Percentiles rank a stretch among this genome's conserved stretches.
phyloP scores from a whole-genome alignment of 345 rosid species.

The Angophora floribunda region DNA sequence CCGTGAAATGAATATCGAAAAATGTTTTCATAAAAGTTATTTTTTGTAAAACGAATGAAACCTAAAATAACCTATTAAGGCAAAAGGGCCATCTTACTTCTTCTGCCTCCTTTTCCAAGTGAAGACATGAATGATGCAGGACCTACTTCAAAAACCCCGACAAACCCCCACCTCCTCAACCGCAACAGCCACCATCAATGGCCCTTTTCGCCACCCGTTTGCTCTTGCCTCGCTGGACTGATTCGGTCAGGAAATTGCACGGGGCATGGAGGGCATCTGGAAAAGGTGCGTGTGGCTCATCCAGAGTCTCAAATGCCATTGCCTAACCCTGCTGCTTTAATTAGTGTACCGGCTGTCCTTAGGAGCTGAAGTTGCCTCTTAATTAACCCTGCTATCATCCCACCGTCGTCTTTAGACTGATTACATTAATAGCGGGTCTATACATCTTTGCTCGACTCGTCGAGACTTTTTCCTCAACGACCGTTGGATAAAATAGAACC shows the following conservation, averaged over 20 bases:
- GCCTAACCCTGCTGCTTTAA: not conserved
- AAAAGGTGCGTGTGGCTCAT: not conserved
- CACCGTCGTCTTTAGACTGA: not conserved
- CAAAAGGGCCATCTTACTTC: not conserved
- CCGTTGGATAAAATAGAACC: not conserved
- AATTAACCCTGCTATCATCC: not conserved
- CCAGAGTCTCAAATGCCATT: not conserved
- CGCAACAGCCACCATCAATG: not conserved
- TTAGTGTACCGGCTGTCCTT: not conserved
- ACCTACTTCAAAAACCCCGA: not conserved
- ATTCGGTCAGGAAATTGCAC: not conserved
- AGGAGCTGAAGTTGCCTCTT: not conserved
- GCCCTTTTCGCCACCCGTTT: not conserved
- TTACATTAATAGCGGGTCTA: not conserved
- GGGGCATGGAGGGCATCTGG: not conserved
- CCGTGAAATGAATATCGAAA: no score
- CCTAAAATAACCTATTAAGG: not conserved
- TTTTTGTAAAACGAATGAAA: no score
- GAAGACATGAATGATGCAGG: not conserved
- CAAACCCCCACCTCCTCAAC: not conserved
- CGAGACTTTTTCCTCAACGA: not conserved
- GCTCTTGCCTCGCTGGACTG: not conserved
- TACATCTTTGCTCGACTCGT: not conserved
- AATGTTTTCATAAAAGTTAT: no score
- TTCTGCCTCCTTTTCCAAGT: not conserved